Evolutionary conservation across 2,329 filamentous ascomycete genomes (phyloP).

Genomic region (Fusarium lyarnte): DNA sequence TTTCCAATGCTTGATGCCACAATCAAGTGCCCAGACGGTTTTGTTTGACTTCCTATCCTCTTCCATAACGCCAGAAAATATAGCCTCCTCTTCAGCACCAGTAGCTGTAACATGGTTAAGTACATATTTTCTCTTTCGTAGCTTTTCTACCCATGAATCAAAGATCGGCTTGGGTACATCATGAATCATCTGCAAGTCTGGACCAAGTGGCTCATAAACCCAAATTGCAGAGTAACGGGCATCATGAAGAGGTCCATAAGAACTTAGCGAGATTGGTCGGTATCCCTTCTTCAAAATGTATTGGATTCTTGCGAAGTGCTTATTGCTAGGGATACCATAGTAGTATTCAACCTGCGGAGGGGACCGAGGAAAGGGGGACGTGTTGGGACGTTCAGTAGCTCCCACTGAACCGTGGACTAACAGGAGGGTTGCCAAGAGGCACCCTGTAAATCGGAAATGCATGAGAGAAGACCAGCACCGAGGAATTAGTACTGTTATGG

Average conservation of each 20-base stretch:
- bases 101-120: slow-evolving; percentile 20
- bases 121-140: not conserved
- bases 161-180: slow-evolving; percentile 1
- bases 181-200: slow-evolving; percentile 1
- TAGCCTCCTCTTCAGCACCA: slow-evolving; percentile 3
- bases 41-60: not conserved
- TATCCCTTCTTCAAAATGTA: not conserved
- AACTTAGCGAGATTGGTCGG: slow-evolving; percentile 21
- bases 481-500: not conserved
- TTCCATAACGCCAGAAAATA: slow-evolving; percentile 28
- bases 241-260: slow-evolving; percentile 11
- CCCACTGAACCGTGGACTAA: not conserved
- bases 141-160: slow-evolving; percentile 9
- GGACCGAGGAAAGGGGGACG: not conserved
- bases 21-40: slow-evolving; percentile 19
- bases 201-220: not conserved
- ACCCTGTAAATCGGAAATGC: not conserved
- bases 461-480: not conserved
- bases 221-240: slow-evolving; percentile 28
- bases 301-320: not conserved
- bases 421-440: slow-evolving; percentile 3
- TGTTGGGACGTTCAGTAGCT: not conserved
- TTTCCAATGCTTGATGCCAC: not conserved
- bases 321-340: not conserved
- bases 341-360: slow-evolving; percentile 4